Evolutionary conservation across 2,329 filamentous ascomycete species (phyloP), one percentile per base, ranked within the genome.

Genomic region (Scedosporium minutisporum): DNA sequence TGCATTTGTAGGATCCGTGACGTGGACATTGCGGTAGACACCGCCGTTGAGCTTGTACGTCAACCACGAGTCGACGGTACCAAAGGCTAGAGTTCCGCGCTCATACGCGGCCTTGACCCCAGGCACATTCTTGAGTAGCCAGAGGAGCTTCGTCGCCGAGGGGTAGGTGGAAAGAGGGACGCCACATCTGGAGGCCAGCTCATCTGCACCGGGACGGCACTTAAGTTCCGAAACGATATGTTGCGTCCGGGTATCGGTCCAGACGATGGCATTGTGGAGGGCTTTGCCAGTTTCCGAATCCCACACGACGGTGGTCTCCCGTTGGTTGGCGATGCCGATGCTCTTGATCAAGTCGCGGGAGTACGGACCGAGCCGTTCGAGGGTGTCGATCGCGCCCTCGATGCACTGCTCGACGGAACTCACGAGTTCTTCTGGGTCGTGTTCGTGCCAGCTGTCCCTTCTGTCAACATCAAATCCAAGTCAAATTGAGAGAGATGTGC

Each of bases 161-260:
- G 91, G 91, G 73, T 96, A 96, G 62, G 91, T 96, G 44, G 90
- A 95, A 38, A 96, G 80, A 10, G 91, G 92, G 55, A 96, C 81
- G 61, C 92, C 92, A 71, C 90, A 93, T 51, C 90, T 78, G 57
- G 87, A 80, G 63, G 82, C 82, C 46, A 96, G 78, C 46, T 85
- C 80, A 62, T 92, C 88, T 38, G 89, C 87, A 57, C 84, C 87
- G 7, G 84, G 78, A 62, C 82, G 82, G 16, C 76, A 74, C 75
- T 91, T 92, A 57, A 96, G 78, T 68, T 93, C 88, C 64, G 89
- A 86, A 29, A 95, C 91, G 51, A 96, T 77, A 7, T 72, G 66
- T 58, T 82, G 81, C 61, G 90, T 93, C 61, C 92, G 83, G 33
- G 91, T 96, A 72, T 96, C 92, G 33, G 91, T 89, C 91, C 92